phyloP scores from a whole-genome alignment of 1,284 basidiomycete species.

The Cutaneotrichosporon spelunceum region DNA sequence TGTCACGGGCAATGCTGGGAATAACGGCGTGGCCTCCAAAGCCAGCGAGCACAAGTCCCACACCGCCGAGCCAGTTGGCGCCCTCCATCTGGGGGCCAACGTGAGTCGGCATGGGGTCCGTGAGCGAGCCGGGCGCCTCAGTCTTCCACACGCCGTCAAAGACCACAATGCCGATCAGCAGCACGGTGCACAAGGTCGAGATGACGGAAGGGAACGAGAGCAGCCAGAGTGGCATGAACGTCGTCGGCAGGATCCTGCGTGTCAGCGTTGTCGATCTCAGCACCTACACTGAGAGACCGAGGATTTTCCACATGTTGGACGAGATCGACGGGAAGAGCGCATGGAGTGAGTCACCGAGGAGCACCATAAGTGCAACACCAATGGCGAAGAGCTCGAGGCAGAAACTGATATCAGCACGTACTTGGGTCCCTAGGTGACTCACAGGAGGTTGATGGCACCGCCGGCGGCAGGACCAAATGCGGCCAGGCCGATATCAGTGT shows the following conservation, averaged over 20 bases:
- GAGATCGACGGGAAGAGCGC: constrained; percentile 66
- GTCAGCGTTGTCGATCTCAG: background rate
- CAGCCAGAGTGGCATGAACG: constrained; percentile 75
- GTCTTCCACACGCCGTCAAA: constrained; percentile 77
- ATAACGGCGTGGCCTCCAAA: constrained; percentile 93
- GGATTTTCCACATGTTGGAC: constrained; percentile 68
- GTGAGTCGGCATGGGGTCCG: constrained; percentile 69
- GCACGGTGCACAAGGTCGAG: constrained; percentile 73
- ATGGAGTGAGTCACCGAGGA: constrained; percentile 80
- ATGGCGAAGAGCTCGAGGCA: constrained; percentile 76
- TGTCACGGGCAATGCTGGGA: constrained; percentile 83
- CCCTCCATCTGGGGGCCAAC: constrained; percentile 58
- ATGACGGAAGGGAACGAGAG: constrained; percentile 81
- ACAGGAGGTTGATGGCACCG: constrained; percentile 42
- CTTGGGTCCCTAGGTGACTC: constrained; percentile 14
- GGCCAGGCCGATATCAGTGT: constrained; percentile 81
- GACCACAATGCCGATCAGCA: constrained; percentile 75
- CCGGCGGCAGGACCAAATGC: constrained; percentile 75
- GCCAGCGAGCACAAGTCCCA: constrained; percentile 95
- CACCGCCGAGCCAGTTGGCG: constrained; percentile 54
- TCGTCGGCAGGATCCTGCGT: constrained; percentile 64
- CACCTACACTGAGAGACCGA: constrained; percentile 68
- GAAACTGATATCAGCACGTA: constrained; percentile 54
- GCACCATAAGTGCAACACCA: constrained; percentile 70
- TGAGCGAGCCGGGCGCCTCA: constrained; percentile 77